Evolutionary conservation across 208 protist genomes (phyloP).

Genomic region (Phytomonas sp.): DNA sequence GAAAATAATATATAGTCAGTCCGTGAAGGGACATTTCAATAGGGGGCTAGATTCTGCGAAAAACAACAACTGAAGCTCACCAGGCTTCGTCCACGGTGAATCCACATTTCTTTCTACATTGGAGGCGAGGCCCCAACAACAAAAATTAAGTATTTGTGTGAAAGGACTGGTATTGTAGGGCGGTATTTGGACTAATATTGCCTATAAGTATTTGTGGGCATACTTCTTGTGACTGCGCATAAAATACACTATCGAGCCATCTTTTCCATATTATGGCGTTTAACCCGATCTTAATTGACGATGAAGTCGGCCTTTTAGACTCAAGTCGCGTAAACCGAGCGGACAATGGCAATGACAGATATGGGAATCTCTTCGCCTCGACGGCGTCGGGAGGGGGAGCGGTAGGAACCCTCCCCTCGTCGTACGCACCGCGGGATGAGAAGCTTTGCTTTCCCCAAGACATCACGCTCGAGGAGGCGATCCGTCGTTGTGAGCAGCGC

Average conservation of each 20-base stretch:
- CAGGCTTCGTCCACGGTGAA: background rate
- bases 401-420: slow-evolving; percentile 3
- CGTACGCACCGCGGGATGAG: slow-evolving; percentile 7
- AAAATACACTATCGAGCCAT: background rate
- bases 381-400: too few relatives aligned
- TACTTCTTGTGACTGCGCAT: background rate
- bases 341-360: background rate
- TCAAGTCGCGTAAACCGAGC: background rate
- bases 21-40: background rate
- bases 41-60: background rate
- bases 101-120: background rate
- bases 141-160: background rate
- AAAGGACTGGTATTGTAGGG: background rate
- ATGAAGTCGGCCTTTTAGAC: slow-evolving; percentile 10
- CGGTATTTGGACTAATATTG: background rate
- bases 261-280: slow-evolving; percentile 31
- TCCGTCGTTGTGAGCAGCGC: slow-evolving; percentile 45
- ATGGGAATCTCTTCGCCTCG: background rate
- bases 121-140: background rate
- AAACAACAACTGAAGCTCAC: background rate
- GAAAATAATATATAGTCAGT: background rate
- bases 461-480: slow-evolving; percentile 21
- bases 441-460: background rate
- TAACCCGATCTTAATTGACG: slow-evolving; percentile 65
- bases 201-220: background rate